Percentiles rank a stretch among this genome's conserved stretches.
phyloP scores from a whole-genome alignment of 768 basidiomycete species.

The Phlebiopsis flavidoalba region DNA sequence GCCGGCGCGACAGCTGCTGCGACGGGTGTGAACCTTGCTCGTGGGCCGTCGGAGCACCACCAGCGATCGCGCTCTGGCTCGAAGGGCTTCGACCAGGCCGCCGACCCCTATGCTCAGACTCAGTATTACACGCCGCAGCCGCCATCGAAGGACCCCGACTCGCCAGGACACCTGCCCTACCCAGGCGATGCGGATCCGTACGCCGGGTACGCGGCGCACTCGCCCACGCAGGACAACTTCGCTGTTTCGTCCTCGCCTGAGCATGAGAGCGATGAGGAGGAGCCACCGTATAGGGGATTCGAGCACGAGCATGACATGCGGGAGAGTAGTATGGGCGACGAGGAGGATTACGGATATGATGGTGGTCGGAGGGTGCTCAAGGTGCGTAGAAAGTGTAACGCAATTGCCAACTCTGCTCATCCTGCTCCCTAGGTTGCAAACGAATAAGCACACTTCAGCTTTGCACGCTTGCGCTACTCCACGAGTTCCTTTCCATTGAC shows the following conservation, averaged over 20 bases:
- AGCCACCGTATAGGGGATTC: constrained; percentile 1
- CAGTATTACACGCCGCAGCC: constrained; percentile 4
- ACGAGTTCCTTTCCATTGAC: background rate
- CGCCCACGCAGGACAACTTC: background rate
- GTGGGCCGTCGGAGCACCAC: constrained; percentile 7
- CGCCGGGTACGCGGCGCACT: constrained; percentile 17
- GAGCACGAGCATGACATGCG: constrained; percentile 20
- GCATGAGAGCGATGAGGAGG: constrained; percentile 8
- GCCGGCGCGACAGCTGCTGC: constrained; percentile 13
- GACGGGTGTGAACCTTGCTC: constrained; percentile 8
- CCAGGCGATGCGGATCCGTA: constrained; percentile 19
- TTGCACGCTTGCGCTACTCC: background rate
- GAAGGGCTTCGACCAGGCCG: constrained; percentile 6
- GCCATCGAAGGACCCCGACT: background rate
- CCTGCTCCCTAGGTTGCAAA: constrained; percentile 13
- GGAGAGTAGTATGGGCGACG: constrained; percentile 24
- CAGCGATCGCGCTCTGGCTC: constrained; percentile 14
- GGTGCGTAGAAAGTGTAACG: constrained; percentile 13
- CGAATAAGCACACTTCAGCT: constrained; percentile 1
- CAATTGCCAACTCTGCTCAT: background rate
- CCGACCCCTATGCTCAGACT: constrained; percentile 5
- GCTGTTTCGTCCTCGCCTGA: constrained; percentile 12
- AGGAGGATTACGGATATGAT: constrained; percentile 29
- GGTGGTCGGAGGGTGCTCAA: constrained; percentile 26
- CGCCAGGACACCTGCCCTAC: background rate